Percentiles rank a stretch among this genome's conserved stretches.
Conservation (phyloP, 1,139 yeast species). For the Hansenula lynferdii region DNA sequence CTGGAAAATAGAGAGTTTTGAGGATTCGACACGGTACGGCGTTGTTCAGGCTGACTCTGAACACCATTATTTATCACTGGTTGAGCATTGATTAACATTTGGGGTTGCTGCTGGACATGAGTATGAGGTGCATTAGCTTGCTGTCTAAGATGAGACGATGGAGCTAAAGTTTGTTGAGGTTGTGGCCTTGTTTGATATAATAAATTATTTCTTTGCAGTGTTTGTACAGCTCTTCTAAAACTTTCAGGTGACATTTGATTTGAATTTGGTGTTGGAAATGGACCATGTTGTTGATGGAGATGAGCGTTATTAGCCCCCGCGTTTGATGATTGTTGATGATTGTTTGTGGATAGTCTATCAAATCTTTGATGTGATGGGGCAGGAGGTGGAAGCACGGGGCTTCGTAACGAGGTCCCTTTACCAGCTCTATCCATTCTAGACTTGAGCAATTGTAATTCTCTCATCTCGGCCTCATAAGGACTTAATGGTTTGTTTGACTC, state of each 20-base stretch:
- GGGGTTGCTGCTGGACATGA: not conserved
- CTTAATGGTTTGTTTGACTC: not conserved
- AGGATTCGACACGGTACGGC: conserved; percentile 10
- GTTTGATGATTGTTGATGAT: not conserved
- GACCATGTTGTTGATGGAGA: not conserved
- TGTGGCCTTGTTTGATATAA: no score
- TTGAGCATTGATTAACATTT: no score
- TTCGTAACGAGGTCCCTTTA: not conserved
- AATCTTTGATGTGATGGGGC: not conserved
- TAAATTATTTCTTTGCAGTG: no score
- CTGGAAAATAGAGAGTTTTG: not conserved
- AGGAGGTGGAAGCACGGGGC: not conserved
- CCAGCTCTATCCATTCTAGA: not conserved
- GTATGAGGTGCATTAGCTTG: no score
- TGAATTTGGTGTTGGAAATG: no score
- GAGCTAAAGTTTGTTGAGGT: no score
- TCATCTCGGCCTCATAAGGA: not conserved
- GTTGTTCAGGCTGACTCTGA: not conserved
- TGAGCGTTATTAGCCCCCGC: not conserved
- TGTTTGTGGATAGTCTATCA: conserved; percentile 2
- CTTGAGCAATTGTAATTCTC: not conserved
- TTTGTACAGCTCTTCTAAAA: no score
- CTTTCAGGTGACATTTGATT: no score
- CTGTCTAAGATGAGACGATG: no score
- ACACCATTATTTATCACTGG: no score